A percentile compares a stretch with the other conserved stretches of the same genome.
Conservation (phyloP, 106 monocot species). For the Dioscorea dumetorum region DNA sequence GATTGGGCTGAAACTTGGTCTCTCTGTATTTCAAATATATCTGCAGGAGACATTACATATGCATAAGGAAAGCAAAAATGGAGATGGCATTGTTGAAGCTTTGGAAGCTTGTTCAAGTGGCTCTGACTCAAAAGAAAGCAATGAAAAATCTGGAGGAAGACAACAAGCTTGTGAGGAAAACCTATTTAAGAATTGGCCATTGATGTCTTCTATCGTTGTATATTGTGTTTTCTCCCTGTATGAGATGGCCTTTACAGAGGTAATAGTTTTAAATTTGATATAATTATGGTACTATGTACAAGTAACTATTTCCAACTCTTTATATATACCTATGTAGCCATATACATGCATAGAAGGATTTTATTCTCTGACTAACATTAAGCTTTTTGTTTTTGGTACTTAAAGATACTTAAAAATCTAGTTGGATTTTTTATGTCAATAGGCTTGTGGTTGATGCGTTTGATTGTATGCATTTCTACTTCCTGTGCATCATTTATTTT, state of each 20-base stretch:
- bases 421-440: too few relatives aligned
- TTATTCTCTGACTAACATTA: too few relatives aligned
- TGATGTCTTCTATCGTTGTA: conserved; percentile 44
- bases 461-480: too few relatives aligned
- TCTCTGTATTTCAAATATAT: neutral
- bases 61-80: conserved; percentile 18
- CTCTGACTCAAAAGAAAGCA: conserved; percentile 9
- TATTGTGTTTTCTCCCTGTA: conserved; percentile 58
- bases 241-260: conserved; percentile 64
- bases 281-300: neutral
- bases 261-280: conserved; percentile 9
- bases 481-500: too few relatives aligned
- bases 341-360: too few relatives aligned
- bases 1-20: neutral
- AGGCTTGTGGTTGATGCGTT: too few relatives aligned
- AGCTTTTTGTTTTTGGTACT: too few relatives aligned
- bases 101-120: conserved; percentile 12
- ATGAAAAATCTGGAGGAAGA: conserved; percentile 11
- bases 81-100: conserved; percentile 9
- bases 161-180: conserved; percentile 16
- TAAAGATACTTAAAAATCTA: too few relatives aligned
- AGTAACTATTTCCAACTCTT: too few relatives aligned
- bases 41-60: conserved; percentile 67
- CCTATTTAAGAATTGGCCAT: conserved; percentile 55
- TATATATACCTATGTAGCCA: too few relatives aligned